A percentile compares a stretch with the other conserved stretches of the same genome.
These are phyloP conservation scores for Apiospora malaysiana DNA, from an alignment of 2,329 filamentous ascomycete genomes.

Conservation along the genomic window DNA sequence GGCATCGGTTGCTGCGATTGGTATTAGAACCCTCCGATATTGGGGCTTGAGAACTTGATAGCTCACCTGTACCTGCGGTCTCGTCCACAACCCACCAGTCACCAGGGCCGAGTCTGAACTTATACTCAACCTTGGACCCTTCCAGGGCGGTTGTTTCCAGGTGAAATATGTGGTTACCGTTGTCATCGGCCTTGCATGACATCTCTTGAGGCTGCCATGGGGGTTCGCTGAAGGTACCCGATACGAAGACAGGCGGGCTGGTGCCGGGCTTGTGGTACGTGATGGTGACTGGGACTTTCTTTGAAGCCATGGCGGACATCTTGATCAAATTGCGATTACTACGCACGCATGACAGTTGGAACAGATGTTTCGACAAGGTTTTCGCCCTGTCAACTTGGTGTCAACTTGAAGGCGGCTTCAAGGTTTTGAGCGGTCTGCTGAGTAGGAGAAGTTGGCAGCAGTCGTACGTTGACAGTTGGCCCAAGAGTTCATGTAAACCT, in stretches of 20 bases:
- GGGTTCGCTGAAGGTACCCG: slow-evolving; percentile 67
- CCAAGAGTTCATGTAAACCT: not conserved
- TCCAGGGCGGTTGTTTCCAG: slow-evolving; percentile 60
- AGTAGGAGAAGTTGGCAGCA: not conserved
- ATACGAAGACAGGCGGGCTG: slow-evolving; percentile 72
- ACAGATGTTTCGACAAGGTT: not conserved
- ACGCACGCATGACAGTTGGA: slow-evolving; percentile 17
- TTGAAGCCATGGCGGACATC: slow-evolving; percentile 12
- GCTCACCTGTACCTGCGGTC: slow-evolving; percentile 46
- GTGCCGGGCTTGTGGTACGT: slow-evolving; percentile 65
- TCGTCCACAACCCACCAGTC: slow-evolving; percentile 77
- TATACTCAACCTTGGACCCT: slow-evolving; percentile 73
- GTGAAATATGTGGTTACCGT: slow-evolving; percentile 63
- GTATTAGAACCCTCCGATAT: slow-evolving; percentile 23
- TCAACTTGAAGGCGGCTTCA: slow-evolving; percentile 9
- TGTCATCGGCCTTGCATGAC: slow-evolving; percentile 55
- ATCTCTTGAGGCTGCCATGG: slow-evolving; percentile 71
- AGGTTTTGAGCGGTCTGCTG: not conserved
- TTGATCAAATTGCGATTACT: slow-evolving; percentile 15
- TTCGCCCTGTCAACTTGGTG: slow-evolving; percentile 7
- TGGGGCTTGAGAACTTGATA: slow-evolving; percentile 17
- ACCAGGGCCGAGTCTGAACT: slow-evolving; percentile 70
- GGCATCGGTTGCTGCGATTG: slow-evolving; percentile 45
- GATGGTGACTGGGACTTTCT: slow-evolving; percentile 57
- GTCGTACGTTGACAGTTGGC: not conserved